Base-by-base conservation (phyloP, 2,329 filamentous ascomycete species). In the Chrysoporthe austroafricana region DNA sequence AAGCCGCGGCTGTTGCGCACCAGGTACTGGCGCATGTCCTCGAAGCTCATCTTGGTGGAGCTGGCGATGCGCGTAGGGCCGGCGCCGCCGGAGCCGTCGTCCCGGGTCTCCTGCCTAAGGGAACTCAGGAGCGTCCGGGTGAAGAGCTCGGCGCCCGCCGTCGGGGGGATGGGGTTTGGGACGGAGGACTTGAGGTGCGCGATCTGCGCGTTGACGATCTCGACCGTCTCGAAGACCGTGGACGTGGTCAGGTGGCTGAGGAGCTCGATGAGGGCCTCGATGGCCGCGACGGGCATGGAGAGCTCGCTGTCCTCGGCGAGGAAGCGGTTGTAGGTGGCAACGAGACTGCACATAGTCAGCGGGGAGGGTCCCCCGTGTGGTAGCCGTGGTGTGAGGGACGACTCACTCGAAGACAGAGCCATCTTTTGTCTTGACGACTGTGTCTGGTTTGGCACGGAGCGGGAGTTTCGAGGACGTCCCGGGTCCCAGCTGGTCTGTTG, bases 141-240 rank as follows among this genome's bases (percentile, higher is more conserved):
- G 84, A 99, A 98, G 68, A 98, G 88, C 78, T 97, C 94, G 69
- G 94, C 97, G 74, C 96, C 96, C 66, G 96, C 96, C 61, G 92
- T 94, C 18, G 98, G 88, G 4, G 94, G 95, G 66, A 98, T 92
- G 16, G 94, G 92, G 80, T 99, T 98, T 8, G 91, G 85, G 64
- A 97, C 91, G 26, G 90, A 88, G 67, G 85, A 84, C 78, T 94
- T 95, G 71, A 99, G 88, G 74, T 89, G 87, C 63, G 87, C 84
- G 62, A 93, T 95, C 76, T 96, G 90, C 59, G 86, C 87, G 75
- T 90, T 89, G 56, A 65, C 87, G 58, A 94, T 88, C 73, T 95
- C 91, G 77, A 98, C 91, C 46, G 95, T 97, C 83, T 99, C 96
- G 81, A 91, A 95, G 74, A 97, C 93, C 67, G 96, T 99, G 32